phyloP scores from a whole-genome alignment of 164 flowering plant species.

The grape (Vitis vinifera) region ASM3070453v1 NC_081806.1:3069001-3069500 shows the following conservation, averaged over 20 bases:
- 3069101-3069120: conserved; percentile 12
- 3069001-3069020: too few species aligned
- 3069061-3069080: conserved; percentile 5
- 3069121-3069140: conserved; percentile 7
- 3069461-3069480: conserved; percentile 72
- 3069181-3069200: conserved; percentile 9
- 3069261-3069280: conserved; percentile 19
- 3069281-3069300: conserved; percentile 14
- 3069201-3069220: conserved; percentile 4
- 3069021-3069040: too few species aligned
- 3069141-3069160: neutral
- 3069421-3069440: conserved; percentile 87
- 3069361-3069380: conserved; percentile 70
- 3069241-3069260: conserved; percentile 30
- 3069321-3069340: conserved; percentile 2
- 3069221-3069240: neutral
- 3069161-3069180: neutral
- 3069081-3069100: conserved; percentile 15
- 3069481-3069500: conserved; percentile 54
- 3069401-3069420: conserved; percentile 99
- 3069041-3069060: neutral
- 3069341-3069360: conserved; percentile 43
- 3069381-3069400: conserved; percentile 89
- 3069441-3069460: conserved; percentile 90
- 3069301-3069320: conserved; percentile 25